These are phyloP conservation scores for Schwanniomyces vanrijiae DNA, from an alignment of 805 yeast genomes.

Conservation along the genomic window DNA sequence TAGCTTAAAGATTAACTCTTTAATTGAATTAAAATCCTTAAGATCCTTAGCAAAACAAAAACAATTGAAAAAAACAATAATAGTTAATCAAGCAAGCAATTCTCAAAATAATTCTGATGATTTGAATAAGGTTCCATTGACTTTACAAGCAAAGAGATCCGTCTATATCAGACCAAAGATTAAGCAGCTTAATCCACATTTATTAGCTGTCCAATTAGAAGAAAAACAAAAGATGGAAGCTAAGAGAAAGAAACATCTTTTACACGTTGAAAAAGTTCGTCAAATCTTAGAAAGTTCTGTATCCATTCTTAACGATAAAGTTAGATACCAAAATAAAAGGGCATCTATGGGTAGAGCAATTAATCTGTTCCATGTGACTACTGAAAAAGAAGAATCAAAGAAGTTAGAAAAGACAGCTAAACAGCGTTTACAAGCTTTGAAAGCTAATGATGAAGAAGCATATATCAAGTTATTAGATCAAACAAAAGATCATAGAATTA, in stretches of 20 bases:
- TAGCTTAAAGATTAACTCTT: slow-evolving; percentile 59
- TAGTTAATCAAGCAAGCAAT: slow-evolving; percentile 52
- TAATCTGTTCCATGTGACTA: slow-evolving; percentile 49
- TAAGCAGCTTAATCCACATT: slow-evolving; percentile 71
- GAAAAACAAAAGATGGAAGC: slow-evolving; percentile 65
- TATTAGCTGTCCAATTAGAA: slow-evolving; percentile 73
- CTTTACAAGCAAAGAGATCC: slow-evolving; percentile 68
- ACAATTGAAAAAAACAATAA: slow-evolving; percentile 59
- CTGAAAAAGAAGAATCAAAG: slow-evolving; percentile 75
- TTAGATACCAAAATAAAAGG: slow-evolving; percentile 24
- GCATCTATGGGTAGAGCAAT: slow-evolving; percentile 31
- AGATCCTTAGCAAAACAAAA: slow-evolving; percentile 70
- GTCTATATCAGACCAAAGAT: slow-evolving; percentile 67
- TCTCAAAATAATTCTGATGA: slow-evolving; percentile 55
- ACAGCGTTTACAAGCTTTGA: slow-evolving; percentile 83
- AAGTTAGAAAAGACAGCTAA: slow-evolving; percentile 79
- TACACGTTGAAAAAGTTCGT: slow-evolving; percentile 50
- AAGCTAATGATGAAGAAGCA: slow-evolving; percentile 87
- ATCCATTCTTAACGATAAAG: slow-evolving; percentile 17
- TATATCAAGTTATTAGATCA: slow-evolving; percentile 80
- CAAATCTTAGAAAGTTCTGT: slow-evolving; percentile 29
- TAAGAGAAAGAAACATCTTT: slow-evolving; percentile 46
- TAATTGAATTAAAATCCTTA: slow-evolving; percentile 69
- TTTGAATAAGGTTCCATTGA: slow-evolving; percentile 52
- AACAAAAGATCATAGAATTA: slow-evolving; percentile 84